Percentiles rank a stretch among this genome's conserved stretches.
phyloP scores from a whole-genome alignment of 2,329 filamentous ascomycete species.

The Gliomastix tumulicola region DNA sequence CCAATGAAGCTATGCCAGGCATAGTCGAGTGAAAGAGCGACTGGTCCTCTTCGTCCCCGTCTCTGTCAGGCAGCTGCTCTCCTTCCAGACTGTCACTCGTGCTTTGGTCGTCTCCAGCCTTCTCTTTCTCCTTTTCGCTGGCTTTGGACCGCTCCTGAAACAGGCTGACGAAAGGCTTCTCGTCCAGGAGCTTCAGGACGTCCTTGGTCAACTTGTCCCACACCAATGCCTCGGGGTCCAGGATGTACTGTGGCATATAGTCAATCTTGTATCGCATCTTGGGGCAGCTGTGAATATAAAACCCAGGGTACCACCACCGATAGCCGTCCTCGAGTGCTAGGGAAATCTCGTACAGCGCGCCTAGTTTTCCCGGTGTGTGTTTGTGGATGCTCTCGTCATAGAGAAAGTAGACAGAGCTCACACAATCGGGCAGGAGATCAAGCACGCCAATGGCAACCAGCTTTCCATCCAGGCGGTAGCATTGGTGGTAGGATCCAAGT shows the following conservation, averaged over 20 bases:
- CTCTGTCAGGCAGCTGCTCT: conserved; percentile 13
- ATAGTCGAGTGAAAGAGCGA: conserved; percentile 55
- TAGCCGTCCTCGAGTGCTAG: conserved; percentile 64
- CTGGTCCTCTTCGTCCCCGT: conserved; percentile 8
- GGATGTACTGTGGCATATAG: conserved; percentile 66
- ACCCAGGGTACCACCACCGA: conserved; percentile 72
- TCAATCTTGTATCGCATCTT: conserved; percentile 87
- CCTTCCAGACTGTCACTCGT: conserved; percentile 12
- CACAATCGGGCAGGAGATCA: conserved; percentile 67
- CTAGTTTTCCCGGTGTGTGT: conserved; percentile 67
- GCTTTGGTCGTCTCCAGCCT: conserved; percentile 4
- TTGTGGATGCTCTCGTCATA: conserved; percentile 70
- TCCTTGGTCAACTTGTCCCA: conserved; percentile 55
- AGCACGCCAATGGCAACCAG: conserved; percentile 72
- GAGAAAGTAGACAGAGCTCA: conserved; percentile 78
- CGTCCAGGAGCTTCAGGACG: conserved; percentile 41
- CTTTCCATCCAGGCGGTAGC: conserved; percentile 69
- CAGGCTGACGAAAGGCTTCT: conserved; percentile 48
- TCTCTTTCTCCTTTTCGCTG: conserved; percentile 1
- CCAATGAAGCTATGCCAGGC: conserved; percentile 56
- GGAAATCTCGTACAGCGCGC: conserved; percentile 66
- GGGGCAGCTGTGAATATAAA: conserved; percentile 72
- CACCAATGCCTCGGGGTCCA: conserved; percentile 58
- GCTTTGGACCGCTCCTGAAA: conserved; percentile 22
- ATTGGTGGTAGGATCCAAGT: conserved; percentile 74